Percentiles rank a stretch among this genome's conserved stretches.
Evolutionary conservation across 768 basidiomycete genomes (phyloP).

Genomic region (Coprinopsis marcescibilis): DNA sequence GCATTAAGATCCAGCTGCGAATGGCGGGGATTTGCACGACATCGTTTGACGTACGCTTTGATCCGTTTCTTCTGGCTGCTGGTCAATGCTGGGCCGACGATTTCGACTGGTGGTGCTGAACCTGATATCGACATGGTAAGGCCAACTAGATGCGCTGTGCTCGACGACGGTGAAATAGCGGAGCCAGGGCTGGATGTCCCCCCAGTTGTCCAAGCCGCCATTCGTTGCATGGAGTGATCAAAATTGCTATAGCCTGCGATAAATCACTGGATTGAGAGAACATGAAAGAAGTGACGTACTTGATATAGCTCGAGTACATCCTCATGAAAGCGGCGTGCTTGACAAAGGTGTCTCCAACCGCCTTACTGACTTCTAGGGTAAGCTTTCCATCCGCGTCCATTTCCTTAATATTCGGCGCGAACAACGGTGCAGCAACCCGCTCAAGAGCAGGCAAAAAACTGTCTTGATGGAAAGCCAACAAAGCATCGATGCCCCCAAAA

Average conservation of each 20-base stretch:
- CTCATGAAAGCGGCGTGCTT: slow-evolving; percentile 97
- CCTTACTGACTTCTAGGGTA: slow-evolving; percentile 68
- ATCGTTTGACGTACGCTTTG: slow-evolving; percentile 84
- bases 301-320: slow-evolving; percentile 98
- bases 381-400: slow-evolving; percentile 68
- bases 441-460: slow-evolving; percentile 92
- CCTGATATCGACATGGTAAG: slow-evolving; percentile 54
- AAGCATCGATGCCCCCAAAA: slow-evolving; percentile 83
- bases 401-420: slow-evolving; percentile 42
- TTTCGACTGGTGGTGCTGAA: slow-evolving; percentile 36
- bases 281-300: slow-evolving; percentile 39
- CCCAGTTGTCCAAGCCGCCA: slow-evolving; percentile 75
- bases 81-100: slow-evolving; percentile 52
- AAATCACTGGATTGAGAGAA: neutral
- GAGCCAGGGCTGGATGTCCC: slow-evolving; percentile 34
- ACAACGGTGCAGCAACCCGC: slow-evolving; percentile 62
- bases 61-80: slow-evolving; percentile 85
- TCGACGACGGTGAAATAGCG: slow-evolving; percentile 52
- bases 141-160: slow-evolving; percentile 56
- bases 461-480: slow-evolving; percentile 89
- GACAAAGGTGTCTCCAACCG: slow-evolving; percentile 84
- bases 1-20: slow-evolving; percentile 93
- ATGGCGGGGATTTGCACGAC: slow-evolving; percentile 83
- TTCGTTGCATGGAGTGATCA: slow-evolving; percentile 83
- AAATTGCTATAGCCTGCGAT: slow-evolving; percentile 63